Percentiles rank a stretch among this genome's conserved stretches.
These are phyloP conservation scores for Bacidia gigantensis DNA, from an alignment of 495 filamentous ascomycete species.

Conservation along the genomic window DNA sequence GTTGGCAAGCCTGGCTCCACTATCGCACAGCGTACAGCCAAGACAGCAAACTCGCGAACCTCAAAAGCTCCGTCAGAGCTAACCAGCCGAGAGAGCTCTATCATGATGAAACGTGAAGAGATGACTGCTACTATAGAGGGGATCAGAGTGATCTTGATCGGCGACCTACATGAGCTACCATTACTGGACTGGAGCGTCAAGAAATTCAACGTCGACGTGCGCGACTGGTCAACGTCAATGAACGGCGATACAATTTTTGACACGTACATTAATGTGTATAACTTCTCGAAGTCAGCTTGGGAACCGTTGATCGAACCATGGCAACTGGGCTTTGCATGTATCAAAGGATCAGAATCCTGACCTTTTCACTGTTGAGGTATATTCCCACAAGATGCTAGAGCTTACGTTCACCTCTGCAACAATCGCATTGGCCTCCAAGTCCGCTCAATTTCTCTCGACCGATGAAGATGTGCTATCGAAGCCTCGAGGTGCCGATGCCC, in stretches of 20 bases:
- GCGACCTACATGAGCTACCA: constrained; percentile 87
- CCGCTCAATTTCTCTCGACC: constrained; percentile 73
- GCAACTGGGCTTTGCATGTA: constrained; percentile 82
- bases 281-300: constrained; percentile 98
- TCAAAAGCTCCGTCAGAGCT: constrained; percentile 16
- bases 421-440: constrained; percentile 85
- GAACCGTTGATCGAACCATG: constrained; percentile 94
- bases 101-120: constrained; percentile 64
- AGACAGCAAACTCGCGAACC: constrained; percentile 27
- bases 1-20: constrained; percentile 53
- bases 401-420: constrained; percentile 86
- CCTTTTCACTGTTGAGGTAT: constrained; percentile 65
- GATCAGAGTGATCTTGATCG: constrained; percentile 85
- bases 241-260: constrained; percentile 80
- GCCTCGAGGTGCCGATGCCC: constrained; percentile 79
- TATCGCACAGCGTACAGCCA: constrained; percentile 31
- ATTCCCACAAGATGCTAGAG: constrained; percentile 79
- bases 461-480: constrained; percentile 92
- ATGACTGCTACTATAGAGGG: constrained; percentile 72
- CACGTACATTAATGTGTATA: constrained; percentile 91
- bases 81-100: constrained; percentile 26
- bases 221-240: constrained; percentile 81
- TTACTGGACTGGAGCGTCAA: constrained; percentile 90
- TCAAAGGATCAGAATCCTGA: constrained; percentile 65
- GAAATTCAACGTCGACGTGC: constrained; percentile 66